Evolutionary conservation across 2,329 filamentous ascomycete genomes (phyloP), one percentile per base, ranked within the genome.

Genomic region (Davidsoniella australis): DNA sequence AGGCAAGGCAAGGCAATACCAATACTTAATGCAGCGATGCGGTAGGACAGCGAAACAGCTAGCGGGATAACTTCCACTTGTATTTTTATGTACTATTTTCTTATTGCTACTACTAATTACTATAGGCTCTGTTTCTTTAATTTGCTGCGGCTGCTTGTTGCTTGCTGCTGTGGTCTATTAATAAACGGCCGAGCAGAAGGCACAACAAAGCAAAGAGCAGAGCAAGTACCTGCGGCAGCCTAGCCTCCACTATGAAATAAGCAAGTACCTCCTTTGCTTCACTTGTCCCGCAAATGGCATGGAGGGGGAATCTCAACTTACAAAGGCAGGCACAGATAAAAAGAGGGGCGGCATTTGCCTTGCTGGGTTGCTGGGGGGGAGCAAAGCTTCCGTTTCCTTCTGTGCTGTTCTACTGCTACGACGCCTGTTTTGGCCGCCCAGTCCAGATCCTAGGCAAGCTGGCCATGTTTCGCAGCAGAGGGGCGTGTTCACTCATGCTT

Each of bases 351-450:
- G 37, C 29, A 33, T 12, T 33, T 12, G 12, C 29, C 29, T 33
- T 33, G 38, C 46, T 36, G 8, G 14, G 10, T n/a, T 47, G 2
- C 37, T 47, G 33, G 14, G 41, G 18, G 29, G n/a, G 10, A 48
- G 23, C n/a, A 18, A 18, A 33, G 18, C 38, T 48, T 48, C 46
- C 18, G 16, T 41, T 41, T 18, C 14, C 16, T 48, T 48, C 46
- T 48, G 14, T 33, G 46, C 18, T 48, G 14, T 48, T 48, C 46
- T 33, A 47, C 46, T 29, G 33, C 29, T 33, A 33, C 29, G 12
- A 4, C 20, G 8, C 8, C 29, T 33, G 29, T 12, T 33, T 9
- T 33, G 7, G 8, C 29, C 8, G 9, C 29, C 29, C 12, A 23
- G 6, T 33, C 29, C 29, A 33, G 29, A 9, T 33, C 20, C 20